Conservation (phyloP, 164 flowering plant genomes). For the Piper longum region DNA sequence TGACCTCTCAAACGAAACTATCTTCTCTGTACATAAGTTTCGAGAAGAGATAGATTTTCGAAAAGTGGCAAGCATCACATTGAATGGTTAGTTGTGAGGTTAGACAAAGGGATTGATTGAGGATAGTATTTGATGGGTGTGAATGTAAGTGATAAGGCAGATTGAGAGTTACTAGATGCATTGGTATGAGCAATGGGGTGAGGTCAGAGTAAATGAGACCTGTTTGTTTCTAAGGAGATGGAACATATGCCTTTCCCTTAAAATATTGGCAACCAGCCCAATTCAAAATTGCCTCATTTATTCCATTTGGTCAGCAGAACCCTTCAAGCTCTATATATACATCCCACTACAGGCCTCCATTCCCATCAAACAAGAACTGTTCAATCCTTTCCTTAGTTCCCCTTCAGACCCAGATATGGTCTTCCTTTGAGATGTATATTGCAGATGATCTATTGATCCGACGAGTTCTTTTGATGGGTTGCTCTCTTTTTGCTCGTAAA, state of each 20-base stretch:
- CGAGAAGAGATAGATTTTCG: background rate
- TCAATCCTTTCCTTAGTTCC: background rate
- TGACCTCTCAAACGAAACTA: too few species aligned
- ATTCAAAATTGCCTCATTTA: slow-evolving; percentile 7
- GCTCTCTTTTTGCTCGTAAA: background rate
- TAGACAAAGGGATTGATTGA: background rate
- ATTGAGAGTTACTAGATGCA: slow-evolving; percentile 36
- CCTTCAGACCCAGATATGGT: background rate
- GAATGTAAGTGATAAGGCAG: background rate
- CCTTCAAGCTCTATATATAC: background rate
- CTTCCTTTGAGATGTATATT: background rate
- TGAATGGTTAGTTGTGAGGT: background rate
- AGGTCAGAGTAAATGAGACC: slow-evolving; percentile 17
- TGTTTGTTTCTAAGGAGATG: background rate
- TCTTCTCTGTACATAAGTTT: background rate
- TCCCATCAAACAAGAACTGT: background rate
- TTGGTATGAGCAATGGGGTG: slow-evolving; percentile 23
- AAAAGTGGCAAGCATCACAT: background rate
- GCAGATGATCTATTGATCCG: background rate
- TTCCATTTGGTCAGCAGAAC: background rate
- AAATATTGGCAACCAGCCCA: slow-evolving; percentile 5
- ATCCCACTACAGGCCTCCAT: background rate
- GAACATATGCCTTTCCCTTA: background rate
- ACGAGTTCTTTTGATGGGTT: background rate
- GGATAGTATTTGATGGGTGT: background rate